Conservation (phyloP, 768 basidiomycete genomes). For the Harrya chromipes region DNA sequence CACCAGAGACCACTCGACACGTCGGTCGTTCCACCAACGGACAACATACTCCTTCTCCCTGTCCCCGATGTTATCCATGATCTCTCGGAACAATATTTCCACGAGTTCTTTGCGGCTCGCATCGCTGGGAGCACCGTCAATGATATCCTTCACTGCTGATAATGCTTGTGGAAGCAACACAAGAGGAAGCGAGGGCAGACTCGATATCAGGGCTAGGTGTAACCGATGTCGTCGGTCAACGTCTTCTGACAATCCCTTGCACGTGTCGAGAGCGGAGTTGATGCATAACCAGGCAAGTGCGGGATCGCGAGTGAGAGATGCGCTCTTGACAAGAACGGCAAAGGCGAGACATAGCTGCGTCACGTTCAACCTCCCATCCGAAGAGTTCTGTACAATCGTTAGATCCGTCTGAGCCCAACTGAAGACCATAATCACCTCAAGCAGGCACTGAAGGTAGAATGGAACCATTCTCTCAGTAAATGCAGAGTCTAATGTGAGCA, state of each 20-base stretch:
- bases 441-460: constrained; percentile 68
- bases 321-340: constrained; percentile 64
- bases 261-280: constrained; percentile 48
- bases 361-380: constrained; percentile 55
- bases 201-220: constrained; percentile 62
- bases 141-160: constrained; percentile 40
- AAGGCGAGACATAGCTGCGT: constrained; percentile 73
- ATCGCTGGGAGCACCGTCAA: constrained; percentile 32
- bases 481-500: constrained; percentile 21
- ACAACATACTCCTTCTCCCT: constrained; percentile 64
- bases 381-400: constrained; percentile 50
- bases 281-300: constrained; percentile 71
- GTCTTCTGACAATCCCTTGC: constrained; percentile 29
- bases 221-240: constrained; percentile 47
- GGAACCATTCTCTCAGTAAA: constrained; percentile 63
- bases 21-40: constrained; percentile 68
- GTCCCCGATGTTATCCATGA: constrained; percentile 64
- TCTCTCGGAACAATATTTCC: constrained; percentile 58
- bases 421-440: constrained; percentile 50
- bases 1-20: constrained; percentile 19
- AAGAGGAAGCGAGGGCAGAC: constrained; percentile 59
- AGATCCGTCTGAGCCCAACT: constrained; percentile 4
- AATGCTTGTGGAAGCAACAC: constrained; percentile 54
- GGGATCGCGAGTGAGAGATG: constrained; percentile 40
- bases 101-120: constrained; percentile 43